Evolutionary conservation across 75 land plant species (phyloP), one percentile per base, ranked within the genome.

Genomic region (Ceratopteris richardii): DNA sequence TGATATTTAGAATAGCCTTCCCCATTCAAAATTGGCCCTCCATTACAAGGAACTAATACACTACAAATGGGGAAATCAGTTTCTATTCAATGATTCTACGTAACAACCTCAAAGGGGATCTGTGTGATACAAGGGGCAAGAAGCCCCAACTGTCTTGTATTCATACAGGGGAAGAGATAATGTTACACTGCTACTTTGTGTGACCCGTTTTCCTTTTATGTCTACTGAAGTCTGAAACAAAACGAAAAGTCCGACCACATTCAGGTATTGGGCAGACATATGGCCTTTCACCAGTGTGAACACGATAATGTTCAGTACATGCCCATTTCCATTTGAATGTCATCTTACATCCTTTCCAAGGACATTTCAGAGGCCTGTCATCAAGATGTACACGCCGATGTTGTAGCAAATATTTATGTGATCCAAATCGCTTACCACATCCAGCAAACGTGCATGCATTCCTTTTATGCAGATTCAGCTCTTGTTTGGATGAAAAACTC

Each of bases 311-410:
- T 61, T 95, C 99, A 5, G 99, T 95, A 17, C 99, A 60, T 18
- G 99, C 99, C 99, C 99, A 95, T 29, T 93, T 83, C 99, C 99
- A 95, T 63, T 95, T 95, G 73, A 95, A 95, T 0, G 93, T 59
- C 92, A 87, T 88, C 56, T 81, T 72, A 69, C 99, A 95, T 19
- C 92, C 99, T 61, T 82, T 82, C 97, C 97, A 90, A 0, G 97
- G 97, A 61, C 99, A 95, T 60, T 82, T 90, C n/a, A 95, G 73
- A 6, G 99, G 99, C 42, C 99, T 81, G 41, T 90, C 99, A 59
- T 86, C 89, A 28, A 75, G 28, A 42, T 95, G 99, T 25, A 95
- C 99, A 48, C 91, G 71, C 23, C 86, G 85, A 51, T 95, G 99
- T 63, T 90, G 96, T 56, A 87, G 60, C 37, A 95, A 43, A 60